Percentiles rank a stretch among this genome's conserved stretches.
phyloP scores from a whole-genome alignment of 2,329 filamentous ascomycete species.

The Aspergillus sp. region DNA sequence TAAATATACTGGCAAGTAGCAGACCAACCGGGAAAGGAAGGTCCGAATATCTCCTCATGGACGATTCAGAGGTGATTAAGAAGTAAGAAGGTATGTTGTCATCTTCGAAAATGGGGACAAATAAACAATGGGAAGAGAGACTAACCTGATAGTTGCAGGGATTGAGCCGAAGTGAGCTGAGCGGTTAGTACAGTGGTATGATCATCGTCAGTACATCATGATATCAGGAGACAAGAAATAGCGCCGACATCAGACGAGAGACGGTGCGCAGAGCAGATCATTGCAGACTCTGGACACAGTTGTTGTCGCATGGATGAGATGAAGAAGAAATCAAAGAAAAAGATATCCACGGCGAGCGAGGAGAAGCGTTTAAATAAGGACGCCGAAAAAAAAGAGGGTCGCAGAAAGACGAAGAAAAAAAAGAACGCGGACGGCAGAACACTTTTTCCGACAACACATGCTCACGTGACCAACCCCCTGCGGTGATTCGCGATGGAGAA shows the following conservation, averaged over 20 bases:
- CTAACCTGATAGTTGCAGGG: constrained; percentile 20
- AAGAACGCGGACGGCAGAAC: not conserved
- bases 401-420: not conserved
- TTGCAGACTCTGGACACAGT: no score
- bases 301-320: constrained; percentile 3
- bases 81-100: constrained; percentile 58
- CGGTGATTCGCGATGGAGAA: constrained; percentile 9
- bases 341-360: constrained; percentile 15
- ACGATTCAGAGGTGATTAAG: constrained; percentile 63
- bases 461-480: constrained; percentile 8
- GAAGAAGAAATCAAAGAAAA: constrained; percentile 7
- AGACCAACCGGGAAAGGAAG: constrained; percentile 61
- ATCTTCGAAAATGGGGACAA: constrained; percentile 47
- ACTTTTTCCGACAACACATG: no score
- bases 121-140: constrained; percentile 10
- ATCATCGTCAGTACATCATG: not conserved
- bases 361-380: constrained; percentile 10
- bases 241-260: not conserved
- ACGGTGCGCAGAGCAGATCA: no score
- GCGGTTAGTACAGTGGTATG: constrained; percentile 14
- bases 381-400: constrained; percentile 10
- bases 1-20: constrained; percentile 71
- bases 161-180: constrained; percentile 11
- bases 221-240: not conserved
- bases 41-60: constrained; percentile 64